Conservation (phyloP, 78 protist species). For the Planoprotostelium fungivorum region DNA sequence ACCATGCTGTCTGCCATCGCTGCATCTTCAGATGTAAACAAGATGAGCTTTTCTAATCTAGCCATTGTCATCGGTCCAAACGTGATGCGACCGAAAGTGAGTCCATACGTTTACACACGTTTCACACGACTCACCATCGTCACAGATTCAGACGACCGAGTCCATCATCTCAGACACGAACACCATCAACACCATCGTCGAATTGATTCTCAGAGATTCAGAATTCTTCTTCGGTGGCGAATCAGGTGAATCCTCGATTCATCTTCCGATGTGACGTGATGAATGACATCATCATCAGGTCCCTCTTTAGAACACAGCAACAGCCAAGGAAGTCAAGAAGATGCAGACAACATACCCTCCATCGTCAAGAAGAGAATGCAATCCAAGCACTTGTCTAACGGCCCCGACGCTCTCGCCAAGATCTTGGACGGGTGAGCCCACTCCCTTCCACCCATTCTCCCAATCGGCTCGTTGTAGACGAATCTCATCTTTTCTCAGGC, state of each 20-base stretch:
- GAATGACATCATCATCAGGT: no score
- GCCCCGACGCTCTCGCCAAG: not conserved
- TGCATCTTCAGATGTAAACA: constrained; percentile 13
- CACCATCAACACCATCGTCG: not conserved
- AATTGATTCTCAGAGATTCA: not conserved
- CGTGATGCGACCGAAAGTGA: constrained; percentile 7
- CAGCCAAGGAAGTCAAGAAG: not conserved
- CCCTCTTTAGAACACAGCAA: no score
- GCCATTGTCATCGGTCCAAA: constrained; percentile 53
- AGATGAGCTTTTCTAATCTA: constrained; percentile 41
- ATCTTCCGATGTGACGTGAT: not conserved
- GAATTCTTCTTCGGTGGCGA: not conserved
- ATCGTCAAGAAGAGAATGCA: not conserved
- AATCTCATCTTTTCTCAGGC: not conserved
- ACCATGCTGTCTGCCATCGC: constrained; percentile 9
- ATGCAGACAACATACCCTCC: not conserved
- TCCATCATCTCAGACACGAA: not conserved
- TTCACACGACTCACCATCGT: not conserved
- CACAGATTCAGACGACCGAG: not conserved
- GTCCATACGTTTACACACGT: not conserved
- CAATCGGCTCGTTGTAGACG: not conserved
- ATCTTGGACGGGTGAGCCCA: not conserved
- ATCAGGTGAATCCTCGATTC: not conserved
- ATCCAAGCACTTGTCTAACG: not conserved
- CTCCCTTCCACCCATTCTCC: not conserved